A percentile compares a stretch with the other conserved stretches of the same genome.
Evolutionary conservation across 2,329 filamentous ascomycete genomes (phyloP).

Genomic region (Fusarium hainanense): DNA sequence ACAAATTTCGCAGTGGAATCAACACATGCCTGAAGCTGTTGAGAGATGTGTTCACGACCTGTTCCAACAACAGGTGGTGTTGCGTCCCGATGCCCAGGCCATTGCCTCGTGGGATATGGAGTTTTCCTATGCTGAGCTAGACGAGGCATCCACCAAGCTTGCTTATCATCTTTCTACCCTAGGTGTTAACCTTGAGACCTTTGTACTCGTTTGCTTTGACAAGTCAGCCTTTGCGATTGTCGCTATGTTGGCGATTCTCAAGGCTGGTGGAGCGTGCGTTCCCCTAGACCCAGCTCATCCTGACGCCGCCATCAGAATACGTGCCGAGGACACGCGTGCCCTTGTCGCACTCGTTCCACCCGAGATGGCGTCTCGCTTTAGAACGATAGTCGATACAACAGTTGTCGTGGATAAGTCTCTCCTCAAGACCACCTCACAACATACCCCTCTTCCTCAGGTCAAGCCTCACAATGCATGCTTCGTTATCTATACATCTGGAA

Average conservation of each 20-base stretch:
- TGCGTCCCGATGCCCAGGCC: slow-evolving; percentile 8
- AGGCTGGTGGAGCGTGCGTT: slow-evolving; percentile 31
- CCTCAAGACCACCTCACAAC: neutral
- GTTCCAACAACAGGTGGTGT: slow-evolving; percentile 11
- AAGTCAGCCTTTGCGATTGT: slow-evolving; percentile 31
- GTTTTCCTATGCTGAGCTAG: slow-evolving; percentile 37
- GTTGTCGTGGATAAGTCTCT: slow-evolving; percentile 24
- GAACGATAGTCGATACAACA: neutral
- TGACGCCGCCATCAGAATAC: slow-evolving; percentile 27
- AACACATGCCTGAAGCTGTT: slow-evolving; percentile 4
- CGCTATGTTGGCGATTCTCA: slow-evolving; percentile 32
- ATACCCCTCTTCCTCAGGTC: neutral
- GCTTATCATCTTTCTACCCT: slow-evolving; percentile 11
- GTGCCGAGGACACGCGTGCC: slow-evolving; percentile 22
- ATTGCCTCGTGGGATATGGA: slow-evolving; percentile 34
- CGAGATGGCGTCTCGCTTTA: neutral
- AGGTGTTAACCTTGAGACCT: slow-evolving; percentile 8
- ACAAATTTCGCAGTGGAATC: slow-evolving; percentile 25
- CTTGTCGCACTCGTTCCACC: slow-evolving; percentile 28
- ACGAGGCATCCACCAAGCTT: slow-evolving; percentile 22
- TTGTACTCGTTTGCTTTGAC: slow-evolving; percentile 32
- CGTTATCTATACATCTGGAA: slow-evolving; percentile 39
- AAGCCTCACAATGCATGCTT: slow-evolving; percentile 30
- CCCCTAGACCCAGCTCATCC: slow-evolving; percentile 37
- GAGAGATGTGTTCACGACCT: slow-evolving; percentile 29